Conservation (phyloP, 1,139 yeast genomes). For the Geotrichum fermentans region DNA sequence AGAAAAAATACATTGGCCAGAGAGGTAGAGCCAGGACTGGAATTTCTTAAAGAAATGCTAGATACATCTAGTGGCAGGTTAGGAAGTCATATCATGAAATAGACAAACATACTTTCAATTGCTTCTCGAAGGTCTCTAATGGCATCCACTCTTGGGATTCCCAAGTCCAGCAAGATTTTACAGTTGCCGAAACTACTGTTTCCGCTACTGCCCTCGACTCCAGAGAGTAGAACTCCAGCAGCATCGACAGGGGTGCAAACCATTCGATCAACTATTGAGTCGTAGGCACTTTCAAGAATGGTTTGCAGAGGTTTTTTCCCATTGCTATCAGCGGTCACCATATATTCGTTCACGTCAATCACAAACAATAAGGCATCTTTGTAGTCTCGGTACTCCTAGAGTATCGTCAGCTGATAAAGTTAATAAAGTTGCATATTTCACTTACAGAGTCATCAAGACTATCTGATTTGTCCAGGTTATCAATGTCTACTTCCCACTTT, state of each 20-base stretch:
- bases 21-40: conserved; percentile 15
- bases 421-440: background rate
- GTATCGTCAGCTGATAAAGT: background rate
- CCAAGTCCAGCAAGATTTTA: conserved; percentile 30
- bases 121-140: conserved; percentile 30
- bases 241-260: conserved; percentile 32
- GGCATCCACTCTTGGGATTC: conserved; percentile 32
- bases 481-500: conserved; percentile 8
- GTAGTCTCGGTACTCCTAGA: conserved; percentile 28
- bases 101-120: conserved; percentile 22
- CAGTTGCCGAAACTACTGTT: conserved; percentile 21
- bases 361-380: conserved; percentile 38
- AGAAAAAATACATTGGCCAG: conserved; percentile 31
- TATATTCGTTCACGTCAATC: conserved; percentile 36
- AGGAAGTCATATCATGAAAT: background rate
- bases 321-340: conserved; percentile 27
- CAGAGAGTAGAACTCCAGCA: conserved; percentile 37
- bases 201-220: conserved; percentile 25
- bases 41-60: too few relatives aligned
- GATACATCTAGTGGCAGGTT: background rate
- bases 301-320: conserved; percentile 18
- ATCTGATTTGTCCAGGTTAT: conserved; percentile 7
- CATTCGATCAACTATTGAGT: conserved; percentile 32
- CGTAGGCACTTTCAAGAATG: conserved; percentile 34
- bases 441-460: conserved; percentile 8